Evolutionary conservation across 495 filamentous ascomycete species (phyloP).

Genomic region (Xylaria nigripes): DNA sequence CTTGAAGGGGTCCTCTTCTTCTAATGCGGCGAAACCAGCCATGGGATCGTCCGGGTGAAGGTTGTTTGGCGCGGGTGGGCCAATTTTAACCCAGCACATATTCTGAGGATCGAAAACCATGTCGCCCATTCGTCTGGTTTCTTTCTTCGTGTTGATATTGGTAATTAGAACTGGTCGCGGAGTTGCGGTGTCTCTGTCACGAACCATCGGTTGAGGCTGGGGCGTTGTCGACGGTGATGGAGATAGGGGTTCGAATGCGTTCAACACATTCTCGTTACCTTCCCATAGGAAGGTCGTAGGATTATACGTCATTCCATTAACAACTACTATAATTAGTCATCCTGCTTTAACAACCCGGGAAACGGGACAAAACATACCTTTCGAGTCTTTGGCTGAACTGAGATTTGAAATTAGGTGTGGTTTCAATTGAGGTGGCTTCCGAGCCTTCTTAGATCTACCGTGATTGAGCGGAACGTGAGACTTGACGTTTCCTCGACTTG

Average conservation of each 20-base stretch:
- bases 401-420: conserved; percentile 45
- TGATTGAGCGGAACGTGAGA: conserved; percentile 21
- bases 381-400: conserved; percentile 38
- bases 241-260: conserved; percentile 58
- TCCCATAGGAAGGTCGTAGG: conserved; percentile 80
- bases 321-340: conserved; percentile 42
- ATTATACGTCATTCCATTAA: conserved; percentile 95
- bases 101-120: conserved; percentile 97
- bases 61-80: conserved; percentile 28
- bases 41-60: conserved; percentile 41
- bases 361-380: conserved; percentile 30
- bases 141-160: conserved; percentile 65
- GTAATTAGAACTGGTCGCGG: conserved; percentile 89
- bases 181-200: conserved; percentile 48
- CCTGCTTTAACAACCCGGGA: background rate
- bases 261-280: conserved; percentile 81
- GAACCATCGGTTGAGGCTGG: conserved; percentile 39
- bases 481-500: conserved; percentile 42
- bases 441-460: conserved; percentile 46
- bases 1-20: conserved; percentile 52
- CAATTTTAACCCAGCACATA: conserved; percentile 89
- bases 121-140: conserved; percentile 82
- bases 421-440: conserved; percentile 45
- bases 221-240: conserved; percentile 42
- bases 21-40: conserved; percentile 74